Evolutionary conservation across 495 filamentous ascomycete species (phyloP).

Genomic region (Halenospora varia): DNA sequence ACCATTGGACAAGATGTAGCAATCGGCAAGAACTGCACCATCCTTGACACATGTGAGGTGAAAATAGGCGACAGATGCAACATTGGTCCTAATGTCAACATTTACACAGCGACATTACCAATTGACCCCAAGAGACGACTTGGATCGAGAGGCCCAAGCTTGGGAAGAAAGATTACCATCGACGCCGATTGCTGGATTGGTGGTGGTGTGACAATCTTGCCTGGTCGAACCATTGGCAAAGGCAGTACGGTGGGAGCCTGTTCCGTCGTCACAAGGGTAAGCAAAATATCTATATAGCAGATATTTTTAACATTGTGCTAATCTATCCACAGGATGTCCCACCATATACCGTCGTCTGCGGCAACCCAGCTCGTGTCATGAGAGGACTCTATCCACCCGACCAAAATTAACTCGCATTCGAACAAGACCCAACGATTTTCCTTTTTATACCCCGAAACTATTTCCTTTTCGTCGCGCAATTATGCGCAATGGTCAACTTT

Average conservation of each 20-base stretch:
- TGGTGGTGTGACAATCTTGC: conserved; percentile 77
- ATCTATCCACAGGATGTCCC: conserved; percentile 49
- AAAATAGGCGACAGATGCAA: conserved; percentile 77
- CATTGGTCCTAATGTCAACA: conserved; percentile 82
- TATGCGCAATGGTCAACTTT: not conserved
- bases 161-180: conserved; percentile 71
- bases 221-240: conserved; percentile 75
- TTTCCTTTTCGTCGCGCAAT: not conserved
- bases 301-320: conserved; percentile 11
- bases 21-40: conserved; percentile 81
- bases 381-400: conserved; percentile 42
- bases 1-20: conserved; percentile 80
- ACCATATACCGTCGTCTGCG: conserved; percentile 55
- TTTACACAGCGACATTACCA: conserved; percentile 72
- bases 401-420: not conserved
- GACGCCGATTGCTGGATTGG: conserved; percentile 91
- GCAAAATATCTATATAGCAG: no score
- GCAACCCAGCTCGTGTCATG: conserved; percentile 59
- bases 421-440: conserved; percentile 6
- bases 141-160: conserved; percentile 68
- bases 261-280: conserved; percentile 82
- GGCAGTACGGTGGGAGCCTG: conserved; percentile 80
- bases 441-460: conserved; percentile 9
- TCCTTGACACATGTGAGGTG: conserved; percentile 72
- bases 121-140: conserved; percentile 72